These are phyloP conservation scores for Saturnispora bothae DNA, from an alignment of 805 yeast species.

Conservation along the genomic window DNA sequence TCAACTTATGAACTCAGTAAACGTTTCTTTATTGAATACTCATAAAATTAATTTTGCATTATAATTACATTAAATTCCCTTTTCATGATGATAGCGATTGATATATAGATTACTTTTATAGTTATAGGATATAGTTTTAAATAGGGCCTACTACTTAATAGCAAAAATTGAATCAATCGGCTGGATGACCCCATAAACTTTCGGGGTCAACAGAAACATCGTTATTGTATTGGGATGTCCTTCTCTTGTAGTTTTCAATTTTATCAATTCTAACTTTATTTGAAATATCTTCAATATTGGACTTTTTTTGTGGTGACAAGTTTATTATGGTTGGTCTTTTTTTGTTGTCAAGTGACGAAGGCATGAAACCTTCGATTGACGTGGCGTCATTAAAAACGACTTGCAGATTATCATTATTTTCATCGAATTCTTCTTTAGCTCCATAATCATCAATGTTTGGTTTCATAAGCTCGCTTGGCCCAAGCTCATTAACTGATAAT, in stretches of 20 bases:
- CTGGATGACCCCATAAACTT: constrained; percentile 4
- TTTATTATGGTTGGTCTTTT: constrained; percentile 2
- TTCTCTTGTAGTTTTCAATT: neutral
- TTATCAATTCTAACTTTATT: neutral
- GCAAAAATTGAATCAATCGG: neutral
- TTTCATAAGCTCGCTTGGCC: neutral
- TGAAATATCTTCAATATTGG: too few species aligned
- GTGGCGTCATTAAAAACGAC: neutral
- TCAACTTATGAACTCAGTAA: constrained; percentile 89
- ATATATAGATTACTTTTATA: too few species aligned
- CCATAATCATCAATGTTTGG: too few species aligned
- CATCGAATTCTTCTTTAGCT: neutral
- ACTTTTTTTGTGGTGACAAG: constrained; percentile 4
- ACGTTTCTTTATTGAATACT: constrained; percentile 32
- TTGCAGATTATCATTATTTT: neutral
- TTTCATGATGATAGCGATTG: too few species aligned
- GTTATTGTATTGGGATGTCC: constrained; percentile 1
- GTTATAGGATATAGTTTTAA: neutral
- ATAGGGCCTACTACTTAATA: neutral
- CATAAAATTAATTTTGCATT: neutral
- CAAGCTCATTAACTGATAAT: neutral
- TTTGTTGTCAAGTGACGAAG: neutral
- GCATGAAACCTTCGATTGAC: neutral
- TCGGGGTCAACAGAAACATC: constrained; percentile 7
- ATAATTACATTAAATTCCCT: neutral